Evolutionary conservation across 2,329 filamentous ascomycete genomes (phyloP).

Genomic region (Capronia epimyces): DNA sequence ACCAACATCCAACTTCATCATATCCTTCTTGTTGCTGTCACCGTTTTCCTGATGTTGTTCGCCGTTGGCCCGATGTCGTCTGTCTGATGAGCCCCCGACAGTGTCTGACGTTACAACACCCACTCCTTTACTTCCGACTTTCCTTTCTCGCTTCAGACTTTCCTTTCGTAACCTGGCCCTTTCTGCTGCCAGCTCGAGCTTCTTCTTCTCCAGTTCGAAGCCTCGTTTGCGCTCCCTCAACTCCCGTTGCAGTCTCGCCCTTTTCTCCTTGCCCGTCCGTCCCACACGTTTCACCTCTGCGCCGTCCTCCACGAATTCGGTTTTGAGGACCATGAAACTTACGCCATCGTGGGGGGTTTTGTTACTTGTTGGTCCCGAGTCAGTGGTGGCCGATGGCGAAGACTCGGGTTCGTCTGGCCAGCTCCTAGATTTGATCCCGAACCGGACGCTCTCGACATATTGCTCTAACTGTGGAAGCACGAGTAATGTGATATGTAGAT

Average conservation of each 20-base stretch:
- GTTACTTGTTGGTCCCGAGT: not conserved
- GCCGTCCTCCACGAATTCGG: conserved; percentile 80
- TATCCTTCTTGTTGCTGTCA: not conserved
- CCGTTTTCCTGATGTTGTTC: not conserved
- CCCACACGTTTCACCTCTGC: conserved; percentile 42
- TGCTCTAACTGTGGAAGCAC: conserved; percentile 73
- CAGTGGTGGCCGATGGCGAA: not conserved
- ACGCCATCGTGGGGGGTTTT: conserved; percentile 74
- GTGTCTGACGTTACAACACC: not conserved
- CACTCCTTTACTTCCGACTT: not conserved
- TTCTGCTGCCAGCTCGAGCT: conserved; percentile 2
- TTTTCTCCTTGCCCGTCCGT: conserved; percentile 43
- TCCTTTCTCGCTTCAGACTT: not conserved
- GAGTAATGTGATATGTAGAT: conserved; percentile 80
- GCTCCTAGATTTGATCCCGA: conserved; percentile 74
- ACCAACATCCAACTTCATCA: conserved; percentile 14
- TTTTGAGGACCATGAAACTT: conserved; percentile 75
- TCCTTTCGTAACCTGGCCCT: conserved; percentile 4
- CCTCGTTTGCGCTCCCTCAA: conserved; percentile 28
- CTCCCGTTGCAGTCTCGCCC: conserved; percentile 45
- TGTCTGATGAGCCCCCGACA: not conserved
- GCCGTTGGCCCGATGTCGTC: not conserved
- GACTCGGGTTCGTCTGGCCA: conserved; percentile 46
- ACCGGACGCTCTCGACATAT: conserved; percentile 69
- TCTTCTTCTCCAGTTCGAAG: conserved; percentile 23